Conservation (phyloP, 2,329 filamentous ascomycete genomes). For the Aspergillus neotritici region DNA sequence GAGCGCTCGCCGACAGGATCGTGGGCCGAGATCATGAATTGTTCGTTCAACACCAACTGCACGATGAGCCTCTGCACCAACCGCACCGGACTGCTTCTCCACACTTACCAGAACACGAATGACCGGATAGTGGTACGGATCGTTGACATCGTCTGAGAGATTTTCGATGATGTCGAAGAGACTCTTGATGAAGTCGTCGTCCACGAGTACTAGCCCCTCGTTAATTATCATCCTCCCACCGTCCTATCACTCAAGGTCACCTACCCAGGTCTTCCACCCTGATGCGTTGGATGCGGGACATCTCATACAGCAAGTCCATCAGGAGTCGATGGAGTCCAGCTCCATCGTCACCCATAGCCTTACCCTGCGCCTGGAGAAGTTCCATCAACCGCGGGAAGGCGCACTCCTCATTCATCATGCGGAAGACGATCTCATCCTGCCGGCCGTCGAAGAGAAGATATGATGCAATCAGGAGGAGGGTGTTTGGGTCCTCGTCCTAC, state of each 20-base stretch:
- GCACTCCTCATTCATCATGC: conserved; percentile 79
- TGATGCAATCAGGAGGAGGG: conserved; percentile 75
- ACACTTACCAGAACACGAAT: conserved; percentile 78
- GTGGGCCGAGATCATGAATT: conserved; percentile 82
- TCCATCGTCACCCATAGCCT: conserved; percentile 43
- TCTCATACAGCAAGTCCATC: conserved; percentile 89
- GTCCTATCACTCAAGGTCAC: conserved; percentile 26
- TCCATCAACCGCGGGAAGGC: conserved; percentile 80
- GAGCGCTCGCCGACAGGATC: conserved; percentile 39
- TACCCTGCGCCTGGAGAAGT: conserved; percentile 61
- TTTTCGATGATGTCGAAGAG: conserved; percentile 85
- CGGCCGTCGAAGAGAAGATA: conserved; percentile 85
- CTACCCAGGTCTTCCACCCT: conserved; percentile 68
- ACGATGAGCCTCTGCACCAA: neutral
- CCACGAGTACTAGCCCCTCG: conserved; percentile 43
- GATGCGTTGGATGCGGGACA: conserved; percentile 84
- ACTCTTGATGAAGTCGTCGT: conserved; percentile 75
- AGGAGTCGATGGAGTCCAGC: conserved; percentile 70
- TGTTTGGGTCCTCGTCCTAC: conserved; percentile 79
- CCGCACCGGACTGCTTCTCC: too few species aligned
- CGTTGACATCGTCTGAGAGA: conserved; percentile 76
- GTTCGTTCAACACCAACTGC: conserved; percentile 91
- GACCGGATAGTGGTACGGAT: conserved; percentile 93
- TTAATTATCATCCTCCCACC: neutral
- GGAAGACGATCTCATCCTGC: conserved; percentile 69